Evolutionary conservation across 2,329 filamentous ascomycete genomes (phyloP).

Genomic region (Trematosphaeria pertusa): DNA sequence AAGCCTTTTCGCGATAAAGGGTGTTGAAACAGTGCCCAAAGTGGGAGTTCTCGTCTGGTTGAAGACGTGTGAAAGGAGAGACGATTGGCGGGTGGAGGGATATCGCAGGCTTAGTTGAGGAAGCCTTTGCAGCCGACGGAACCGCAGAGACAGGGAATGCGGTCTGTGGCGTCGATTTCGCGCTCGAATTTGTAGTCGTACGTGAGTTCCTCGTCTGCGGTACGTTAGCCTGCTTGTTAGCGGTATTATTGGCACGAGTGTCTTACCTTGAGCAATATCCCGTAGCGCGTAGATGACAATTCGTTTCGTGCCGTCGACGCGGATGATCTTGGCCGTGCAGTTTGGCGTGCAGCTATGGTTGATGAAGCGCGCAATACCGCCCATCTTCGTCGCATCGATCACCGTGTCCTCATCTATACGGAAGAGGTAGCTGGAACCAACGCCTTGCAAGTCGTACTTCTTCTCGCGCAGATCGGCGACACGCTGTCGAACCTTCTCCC

Average conservation of each 20-base stretch:
- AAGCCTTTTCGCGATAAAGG: too few species aligned
- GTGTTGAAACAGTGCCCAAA: too few species aligned
- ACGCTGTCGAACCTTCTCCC: slow-evolving; percentile 94
- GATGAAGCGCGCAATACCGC: slow-evolving; percentile 97
- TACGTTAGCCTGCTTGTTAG: too few species aligned
- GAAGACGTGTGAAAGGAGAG: too few species aligned
- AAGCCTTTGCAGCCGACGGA: slow-evolving; percentile 98
- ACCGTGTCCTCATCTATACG: slow-evolving; percentile 97
- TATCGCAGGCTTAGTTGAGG: slow-evolving; percentile 97
- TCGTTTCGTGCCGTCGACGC: slow-evolving; percentile 95
- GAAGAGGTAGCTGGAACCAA: slow-evolving; percentile 97
- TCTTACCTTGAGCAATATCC: slow-evolving; percentile 93
- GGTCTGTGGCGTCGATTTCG: slow-evolving; percentile 91
- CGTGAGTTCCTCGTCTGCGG: slow-evolving; percentile 92
- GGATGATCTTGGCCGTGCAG: slow-evolving; percentile 99
- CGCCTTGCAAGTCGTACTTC: slow-evolving; percentile 92
- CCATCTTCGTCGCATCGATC: slow-evolving; percentile 97
- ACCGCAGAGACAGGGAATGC: slow-evolving; percentile 96
- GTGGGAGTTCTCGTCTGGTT: too few species aligned
- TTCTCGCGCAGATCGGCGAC: slow-evolving; percentile 96
- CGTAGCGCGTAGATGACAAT: slow-evolving; percentile 98
- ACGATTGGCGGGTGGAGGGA: too few species aligned
- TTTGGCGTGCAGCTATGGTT: slow-evolving; percentile 99
- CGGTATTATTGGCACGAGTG: too few species aligned
- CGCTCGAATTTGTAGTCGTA: slow-evolving; percentile 99